These are phyloP conservation scores for Salmacisia buchloeana DNA, from an alignment of 1,284 basidiomycete species.

Conservation along the genomic window DNA sequence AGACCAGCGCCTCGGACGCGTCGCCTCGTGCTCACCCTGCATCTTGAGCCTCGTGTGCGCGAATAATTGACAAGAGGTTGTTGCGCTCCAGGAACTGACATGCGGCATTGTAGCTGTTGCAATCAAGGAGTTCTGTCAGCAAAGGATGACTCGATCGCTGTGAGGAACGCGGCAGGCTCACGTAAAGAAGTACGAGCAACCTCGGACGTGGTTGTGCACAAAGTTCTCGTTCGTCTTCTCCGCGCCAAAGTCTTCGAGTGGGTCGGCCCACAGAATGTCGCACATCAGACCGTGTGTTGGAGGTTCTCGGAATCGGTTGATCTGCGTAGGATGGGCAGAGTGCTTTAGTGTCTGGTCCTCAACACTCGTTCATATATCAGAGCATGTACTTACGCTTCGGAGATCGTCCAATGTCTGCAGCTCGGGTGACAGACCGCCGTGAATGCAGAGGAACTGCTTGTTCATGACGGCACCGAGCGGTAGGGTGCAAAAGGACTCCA, in stretches of 20 bases:
- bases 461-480: slow-evolving; percentile 93
- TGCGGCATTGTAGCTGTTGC: slow-evolving; percentile 75
- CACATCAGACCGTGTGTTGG: slow-evolving; percentile 92
- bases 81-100: slow-evolving; percentile 91
- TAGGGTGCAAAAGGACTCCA: slow-evolving; percentile 80
- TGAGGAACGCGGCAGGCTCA: neutral
- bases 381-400: slow-evolving; percentile 52
- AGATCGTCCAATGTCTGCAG: slow-evolving; percentile 85
- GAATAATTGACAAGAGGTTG: slow-evolving; percentile 86
- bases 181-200: slow-evolving; percentile 96
- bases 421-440: slow-evolving; percentile 85
- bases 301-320: slow-evolving; percentile 90
- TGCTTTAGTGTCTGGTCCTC: too few relatives aligned
- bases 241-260: slow-evolving; percentile 84
- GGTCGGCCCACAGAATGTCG: slow-evolving; percentile 90
- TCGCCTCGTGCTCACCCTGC: slow-evolving; percentile 59
- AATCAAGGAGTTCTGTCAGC: neutral
- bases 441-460: slow-evolving; percentile 93
- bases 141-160: neutral
- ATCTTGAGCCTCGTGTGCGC: slow-evolving; percentile 91
- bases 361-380: too few relatives aligned
- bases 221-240: slow-evolving; percentile 82
- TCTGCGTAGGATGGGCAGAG: slow-evolving; percentile 56
- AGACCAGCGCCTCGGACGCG: too few relatives aligned
- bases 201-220: slow-evolving; percentile 85